A percentile compares a stretch with the other conserved stretches of the same genome.
Conservation (phyloP, 75 land plant genomes). For the Picea glauca region DNA sequence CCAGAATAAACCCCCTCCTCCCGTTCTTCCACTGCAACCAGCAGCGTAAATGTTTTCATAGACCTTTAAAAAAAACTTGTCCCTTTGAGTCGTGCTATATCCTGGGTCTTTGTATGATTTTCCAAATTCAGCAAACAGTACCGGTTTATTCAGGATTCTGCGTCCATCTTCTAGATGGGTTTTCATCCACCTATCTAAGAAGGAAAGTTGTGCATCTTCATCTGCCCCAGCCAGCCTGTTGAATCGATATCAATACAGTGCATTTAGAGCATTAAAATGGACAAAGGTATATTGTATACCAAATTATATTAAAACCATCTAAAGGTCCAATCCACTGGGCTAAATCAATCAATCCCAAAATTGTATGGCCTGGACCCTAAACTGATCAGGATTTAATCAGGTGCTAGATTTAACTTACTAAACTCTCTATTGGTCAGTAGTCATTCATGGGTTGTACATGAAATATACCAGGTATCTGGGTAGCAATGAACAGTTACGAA, state of each 20-base stretch:
- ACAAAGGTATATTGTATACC: neutral
- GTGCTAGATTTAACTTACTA: too few species aligned
- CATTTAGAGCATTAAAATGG: neutral
- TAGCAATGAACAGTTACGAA: slow-evolving; percentile 88
- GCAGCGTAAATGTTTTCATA: slow-evolving; percentile 64
- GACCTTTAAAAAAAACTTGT: slow-evolving; percentile 38
- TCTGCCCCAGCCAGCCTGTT: slow-evolving; percentile 59
- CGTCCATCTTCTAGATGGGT: slow-evolving; percentile 70
- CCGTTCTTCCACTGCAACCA: slow-evolving; percentile 59
- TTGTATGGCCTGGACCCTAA: too few species aligned
- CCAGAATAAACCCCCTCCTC: slow-evolving; percentile 84
- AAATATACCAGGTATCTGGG: slow-evolving; percentile 80
- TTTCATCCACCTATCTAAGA: slow-evolving; percentile 66
- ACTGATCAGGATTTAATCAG: too few species aligned
- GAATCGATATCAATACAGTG: neutral
- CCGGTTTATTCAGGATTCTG: slow-evolving; percentile 53
- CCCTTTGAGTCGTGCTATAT: slow-evolving; percentile 41
- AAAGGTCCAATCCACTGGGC: too few species aligned
- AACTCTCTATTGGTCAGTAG: too few species aligned
- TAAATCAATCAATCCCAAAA: too few species aligned
- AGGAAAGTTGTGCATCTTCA: slow-evolving; percentile 51
- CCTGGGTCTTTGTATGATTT: slow-evolving; percentile 61
- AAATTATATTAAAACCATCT: neutral
- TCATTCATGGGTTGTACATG: neutral
- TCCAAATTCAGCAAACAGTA: slow-evolving; percentile 81